A percentile compares a stretch with the other conserved stretches of the same genome.
phyloP scores from a whole-genome alignment of 2,329 filamentous ascomycete genomes.

The Metarhizium sp. region DNA sequence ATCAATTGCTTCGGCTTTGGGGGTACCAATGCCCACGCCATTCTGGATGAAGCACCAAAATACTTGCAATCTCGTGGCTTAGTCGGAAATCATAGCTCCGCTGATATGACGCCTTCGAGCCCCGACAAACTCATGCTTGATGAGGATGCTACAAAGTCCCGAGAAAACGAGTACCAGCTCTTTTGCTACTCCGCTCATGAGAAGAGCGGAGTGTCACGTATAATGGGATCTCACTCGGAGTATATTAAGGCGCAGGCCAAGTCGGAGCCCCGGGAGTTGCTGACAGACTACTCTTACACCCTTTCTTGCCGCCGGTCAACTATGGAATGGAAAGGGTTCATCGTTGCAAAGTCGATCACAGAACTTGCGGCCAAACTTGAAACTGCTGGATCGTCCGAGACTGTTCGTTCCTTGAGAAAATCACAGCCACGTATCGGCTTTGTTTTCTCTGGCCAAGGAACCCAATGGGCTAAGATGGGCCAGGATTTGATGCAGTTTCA shows the following conservation, averaged over 20 bases:
- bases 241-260: slow-evolving; percentile 17
- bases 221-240: slow-evolving; percentile 24
- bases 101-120: neutral
- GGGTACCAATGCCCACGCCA: slow-evolving; percentile 45
- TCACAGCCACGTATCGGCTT: slow-evolving; percentile 26
- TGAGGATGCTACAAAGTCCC: neutral
- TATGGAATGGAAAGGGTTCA: slow-evolving; percentile 31
- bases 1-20: slow-evolving; percentile 52
- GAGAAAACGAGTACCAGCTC: slow-evolving; percentile 19
- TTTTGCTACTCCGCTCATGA: slow-evolving; percentile 36
- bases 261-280: slow-evolving; percentile 8
- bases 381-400: slow-evolving; percentile 7
- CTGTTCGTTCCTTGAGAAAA: slow-evolving; percentile 16
- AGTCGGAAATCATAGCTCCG: slow-evolving; percentile 26
- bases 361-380: slow-evolving; percentile 24
- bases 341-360: slow-evolving; percentile 23
- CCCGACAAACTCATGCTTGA: neutral
- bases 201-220: slow-evolving; percentile 26
- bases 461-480: slow-evolving; percentile 34
- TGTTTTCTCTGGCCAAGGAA: slow-evolving; percentile 34
- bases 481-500: slow-evolving; percentile 30
- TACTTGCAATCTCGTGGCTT: slow-evolving; percentile 28
- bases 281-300: slow-evolving; percentile 36
- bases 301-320: slow-evolving; percentile 33
- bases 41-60: slow-evolving; percentile 37